Base-by-base conservation (phyloP, 2,329 filamentous ascomycete species). In the Clarireedia hainanense region DNA sequence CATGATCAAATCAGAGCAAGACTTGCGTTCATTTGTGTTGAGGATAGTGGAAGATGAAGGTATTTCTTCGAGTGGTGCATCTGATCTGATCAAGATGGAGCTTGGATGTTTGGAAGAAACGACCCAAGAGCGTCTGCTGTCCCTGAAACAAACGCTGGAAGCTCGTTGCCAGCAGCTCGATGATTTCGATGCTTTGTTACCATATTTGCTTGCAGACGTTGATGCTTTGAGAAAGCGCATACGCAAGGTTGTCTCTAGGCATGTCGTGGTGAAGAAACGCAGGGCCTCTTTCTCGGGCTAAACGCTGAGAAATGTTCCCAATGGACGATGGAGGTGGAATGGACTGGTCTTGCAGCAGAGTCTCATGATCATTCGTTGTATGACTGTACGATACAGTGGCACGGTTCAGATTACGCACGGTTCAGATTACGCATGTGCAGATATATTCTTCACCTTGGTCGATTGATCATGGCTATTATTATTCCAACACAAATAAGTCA, bases 101-200 rank as follows among this genome's bases (percentile, higher is more conserved):
- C 39, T 55, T 37, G 45, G 36, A 15, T 3, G 49, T 5, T 39
- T 55, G 7, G 52, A 55, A 6, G 52, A 55, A n/a, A 17, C 48
- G 5, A 50, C 45, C 23, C 14, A 42, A n/a, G 37, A 55, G 15
- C 46, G 46, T 34, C 7, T 55, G 0, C 17, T 55, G 7, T 34
- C 24, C 1, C 20, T 55, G 14, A 37, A 55, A 4, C 36, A 50
- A 10, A 20, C 34, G 4, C n/a, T 55, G 6, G 24, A 23, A 24
- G 39, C 49, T 3, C 52, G 45, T 17, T 36, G 26, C 14, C 52
- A 55, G 2, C 46, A 50, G 39, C 42, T 55, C 3, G 52, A 50
- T 26, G 52, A 55, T 50, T 3, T 55, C 9, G 46, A 50, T 30
- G 39, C 26, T 14, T 24, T 50, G 6, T 10, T 55, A 17, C 52